Conservation (phyloP, 768 basidiomycete genomes). For the Hygrophorus pudorinus region DNA sequence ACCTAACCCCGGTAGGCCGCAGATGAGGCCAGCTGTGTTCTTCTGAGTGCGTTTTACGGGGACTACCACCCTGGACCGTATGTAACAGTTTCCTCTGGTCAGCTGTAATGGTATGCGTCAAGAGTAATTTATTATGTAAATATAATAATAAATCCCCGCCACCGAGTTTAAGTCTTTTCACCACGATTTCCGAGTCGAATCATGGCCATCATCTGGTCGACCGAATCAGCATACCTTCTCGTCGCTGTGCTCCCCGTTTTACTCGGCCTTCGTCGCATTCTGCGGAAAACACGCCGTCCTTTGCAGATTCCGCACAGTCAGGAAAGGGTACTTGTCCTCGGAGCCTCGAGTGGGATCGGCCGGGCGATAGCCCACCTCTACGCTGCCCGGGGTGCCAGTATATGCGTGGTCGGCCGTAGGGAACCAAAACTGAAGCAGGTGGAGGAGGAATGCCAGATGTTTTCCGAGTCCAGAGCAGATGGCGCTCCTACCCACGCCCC, state of each 20-base stretch:
- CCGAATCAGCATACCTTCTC: neutral
- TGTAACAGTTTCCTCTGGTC: too few relatives aligned
- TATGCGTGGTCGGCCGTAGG: constrained; percentile 68
- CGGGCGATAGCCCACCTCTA: constrained; percentile 60
- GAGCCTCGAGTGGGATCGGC: constrained; percentile 81
- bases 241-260: neutral
- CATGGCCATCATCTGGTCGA: neutral
- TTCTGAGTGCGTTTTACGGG: too few relatives aligned
- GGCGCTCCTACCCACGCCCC: constrained; percentile 11
- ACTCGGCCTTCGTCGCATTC: neutral
- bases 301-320: constrained; percentile 26
- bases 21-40: too few relatives aligned
- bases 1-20: too few relatives aligned
- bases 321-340: constrained; percentile 75
- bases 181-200: too few relatives aligned
- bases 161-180: too few relatives aligned
- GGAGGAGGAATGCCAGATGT: constrained; percentile 42
- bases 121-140: too few relatives aligned
- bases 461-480: constrained; percentile 9
- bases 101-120: too few relatives aligned
- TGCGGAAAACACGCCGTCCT: neutral
- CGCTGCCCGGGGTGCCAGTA: constrained; percentile 60
- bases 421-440: constrained; percentile 45
- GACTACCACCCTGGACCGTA: too few relatives aligned
- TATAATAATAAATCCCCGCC: too few relatives aligned